phyloP scores from a whole-genome alignment of 2,329 filamentous ascomycete genomes.

The Corniculantispora saksenae region DNA sequence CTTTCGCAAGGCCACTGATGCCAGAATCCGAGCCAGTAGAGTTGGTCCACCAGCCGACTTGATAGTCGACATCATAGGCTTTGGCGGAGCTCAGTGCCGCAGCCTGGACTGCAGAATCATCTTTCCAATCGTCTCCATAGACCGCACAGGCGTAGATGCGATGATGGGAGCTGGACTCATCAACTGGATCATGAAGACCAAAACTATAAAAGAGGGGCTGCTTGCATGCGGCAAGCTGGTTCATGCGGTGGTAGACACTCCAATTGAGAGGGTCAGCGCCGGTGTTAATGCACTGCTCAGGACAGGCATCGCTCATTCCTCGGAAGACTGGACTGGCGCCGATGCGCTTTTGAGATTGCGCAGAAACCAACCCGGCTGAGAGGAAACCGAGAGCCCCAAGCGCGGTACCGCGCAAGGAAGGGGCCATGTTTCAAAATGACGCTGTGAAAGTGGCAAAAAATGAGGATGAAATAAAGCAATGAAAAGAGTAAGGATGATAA shows the following conservation, averaged over 20 bases:
- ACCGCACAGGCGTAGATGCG: slow-evolving; percentile 3
- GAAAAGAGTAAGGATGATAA: not conserved
- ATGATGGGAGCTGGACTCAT: not conserved
- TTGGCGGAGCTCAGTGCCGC: not conserved
- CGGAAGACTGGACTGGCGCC: not conserved
- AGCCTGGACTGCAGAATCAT: not conserved
- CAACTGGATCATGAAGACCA: not conserved
- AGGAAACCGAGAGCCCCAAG: not conserved
- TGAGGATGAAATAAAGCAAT: not conserved
- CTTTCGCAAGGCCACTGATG: not conserved
- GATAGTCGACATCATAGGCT: not conserved
- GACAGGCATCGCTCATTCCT: not conserved
- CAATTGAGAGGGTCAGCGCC: not conserved
- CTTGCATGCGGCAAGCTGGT: not conserved
- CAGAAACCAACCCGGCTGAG: not conserved
- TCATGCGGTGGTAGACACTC: slow-evolving; percentile 1
- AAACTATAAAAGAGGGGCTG: slow-evolving; percentile 8
- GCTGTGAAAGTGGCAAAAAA: not conserved
- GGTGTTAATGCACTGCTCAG: slow-evolving; percentile 1
- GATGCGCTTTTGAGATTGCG: not conserved
- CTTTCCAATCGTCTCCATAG: not conserved
- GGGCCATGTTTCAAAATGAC: not conserved
- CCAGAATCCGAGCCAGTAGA: slow-evolving; percentile 1
- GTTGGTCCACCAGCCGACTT: slow-evolving; percentile 8
- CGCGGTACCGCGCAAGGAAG: not conserved